Evolutionary conservation across 306 rosid species (phyloP).

Genomic region (Neltuma alba): DNA sequence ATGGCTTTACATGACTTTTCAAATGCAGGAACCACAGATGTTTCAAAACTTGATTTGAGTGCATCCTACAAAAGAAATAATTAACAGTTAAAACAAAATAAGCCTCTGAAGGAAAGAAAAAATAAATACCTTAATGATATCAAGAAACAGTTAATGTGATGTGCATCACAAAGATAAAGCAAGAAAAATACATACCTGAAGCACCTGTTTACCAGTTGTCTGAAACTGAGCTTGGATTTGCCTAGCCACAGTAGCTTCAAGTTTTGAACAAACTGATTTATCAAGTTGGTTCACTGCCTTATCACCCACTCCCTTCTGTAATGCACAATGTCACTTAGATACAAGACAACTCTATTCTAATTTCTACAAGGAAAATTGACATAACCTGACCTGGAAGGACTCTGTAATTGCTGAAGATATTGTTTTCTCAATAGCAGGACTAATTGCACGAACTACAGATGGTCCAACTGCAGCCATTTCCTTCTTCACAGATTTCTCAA

Average conservation of each 20-base stretch:
- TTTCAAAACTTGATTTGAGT: conserved; percentile 79
- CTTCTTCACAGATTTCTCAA: conserved; percentile 87
- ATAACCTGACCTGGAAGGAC: conserved; percentile 85
- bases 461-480: conserved; percentile 86
- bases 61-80: conserved; percentile 63
- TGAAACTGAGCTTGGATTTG: conserved; percentile 98
- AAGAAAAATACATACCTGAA: conserved; percentile 65
- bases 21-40: conserved; percentile 82
- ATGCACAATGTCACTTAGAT: conserved; percentile 49
- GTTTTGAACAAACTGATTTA: conserved; percentile 80
- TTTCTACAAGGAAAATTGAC: conserved; percentile 17
- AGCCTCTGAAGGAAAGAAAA: conserved; percentile 13
- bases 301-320: conserved; percentile 95
- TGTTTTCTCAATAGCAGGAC: conserved; percentile 85
- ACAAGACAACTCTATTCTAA: conserved; percentile 33
- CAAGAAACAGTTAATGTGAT: conserved; percentile 6
- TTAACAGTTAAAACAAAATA: conserved; percentile 22
- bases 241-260: conserved; percentile 93
- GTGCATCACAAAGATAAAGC: conserved; percentile 22
- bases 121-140: conserved; percentile 14
- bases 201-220: conserved; percentile 94
- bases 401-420: conserved; percentile 75
- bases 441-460: conserved; percentile 69
- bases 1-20: conserved; percentile 91
- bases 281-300: conserved; percentile 96